Base-by-base conservation (phyloP, 306 rosid species). In the Malus asiatica region DNA sequence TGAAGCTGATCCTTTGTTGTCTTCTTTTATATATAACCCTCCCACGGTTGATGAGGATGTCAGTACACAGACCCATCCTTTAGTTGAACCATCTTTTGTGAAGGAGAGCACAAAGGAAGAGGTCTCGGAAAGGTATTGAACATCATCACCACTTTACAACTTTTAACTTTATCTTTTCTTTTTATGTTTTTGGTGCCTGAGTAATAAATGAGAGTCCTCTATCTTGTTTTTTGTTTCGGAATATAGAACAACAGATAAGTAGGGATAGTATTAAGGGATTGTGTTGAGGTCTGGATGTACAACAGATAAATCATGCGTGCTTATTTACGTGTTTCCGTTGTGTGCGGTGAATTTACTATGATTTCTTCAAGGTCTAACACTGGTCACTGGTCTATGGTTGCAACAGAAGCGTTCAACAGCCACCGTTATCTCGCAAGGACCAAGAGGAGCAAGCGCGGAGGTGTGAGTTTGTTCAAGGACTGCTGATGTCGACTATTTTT, bases 1-100 rank as follows among this genome's bases (percentile, higher is more conserved):
- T 3, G 98, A 87, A 73, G 88, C 98, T 8, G 98, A 95, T 86
- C 91, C 92, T 63, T 68, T 95, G 86, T 69, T 95, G 82, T 86
- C 90, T 42, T 92, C 97, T 20, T 95, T 95, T 81, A 92, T 93
- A 40, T 90, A 83, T 84, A 89, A 86, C 83, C 87, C 91, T 12
- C 78, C 75, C 61, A 55, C 64, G 12, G 82, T 70, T 51, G 84
- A 86, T 79, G 91, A 86, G 77, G 74, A 86, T 68, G 68, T 8
- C 14, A 86, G 78, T 35, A 78, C 51, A 45, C 85, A 69, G 65
- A 69, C 90, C 65, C 71, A 67, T 79, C 74, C 88, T 66, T 83
- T 85, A 38, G 76, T 68, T 14, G 91, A 88, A 81, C 79, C 80
- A 63, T 70, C 80, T 70, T 20, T 58, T 19, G 80, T 71, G 48